phyloP scores from a whole-genome alignment of 2,329 filamentous ascomycete species.

The Venturia effusa region DNA sequence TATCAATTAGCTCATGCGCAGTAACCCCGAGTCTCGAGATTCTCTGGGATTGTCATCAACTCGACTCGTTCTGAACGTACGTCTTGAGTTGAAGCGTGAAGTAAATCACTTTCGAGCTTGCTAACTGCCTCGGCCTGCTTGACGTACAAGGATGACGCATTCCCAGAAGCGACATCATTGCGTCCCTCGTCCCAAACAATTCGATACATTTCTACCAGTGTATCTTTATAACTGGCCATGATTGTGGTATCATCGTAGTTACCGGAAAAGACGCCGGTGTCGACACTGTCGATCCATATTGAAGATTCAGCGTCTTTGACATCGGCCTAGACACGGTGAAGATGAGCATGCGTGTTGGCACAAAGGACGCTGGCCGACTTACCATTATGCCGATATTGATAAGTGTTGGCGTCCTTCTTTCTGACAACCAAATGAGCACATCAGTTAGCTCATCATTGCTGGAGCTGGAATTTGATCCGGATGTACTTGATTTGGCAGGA shows the following conservation, averaged over 20 bases:
- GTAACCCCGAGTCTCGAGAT: not conserved
- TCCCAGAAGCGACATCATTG: not conserved
- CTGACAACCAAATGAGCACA: not conserved
- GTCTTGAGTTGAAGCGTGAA: not conserved
- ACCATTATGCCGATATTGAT: not conserved
- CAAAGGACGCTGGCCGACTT: not conserved
- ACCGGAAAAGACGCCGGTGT: not conserved
- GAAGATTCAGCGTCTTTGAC: not conserved
- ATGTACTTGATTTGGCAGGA: slow-evolving; percentile 13
- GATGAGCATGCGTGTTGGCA: not conserved
- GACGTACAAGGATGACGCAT: not conserved
- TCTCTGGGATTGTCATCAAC: not conserved
- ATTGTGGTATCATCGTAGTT: slow-evolving; percentile 1
- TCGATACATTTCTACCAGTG: slow-evolving; percentile 1
- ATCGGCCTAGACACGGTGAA: not conserved
- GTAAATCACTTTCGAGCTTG: not conserved
- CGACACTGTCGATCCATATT: not conserved
- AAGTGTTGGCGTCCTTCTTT: not conserved
- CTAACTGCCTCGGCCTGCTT: not conserved
- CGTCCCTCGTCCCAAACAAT: not conserved
- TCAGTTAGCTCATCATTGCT: slow-evolving; percentile 1
- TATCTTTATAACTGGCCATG: slow-evolving; percentile 3
- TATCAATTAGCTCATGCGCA: not conserved
- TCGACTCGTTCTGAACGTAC: slow-evolving; percentile 26
- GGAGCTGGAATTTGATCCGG: not conserved